Evolutionary conservation across 805 yeast genomes (phyloP), one percentile per base, ranked within the genome.

Genomic region (Cyberlindnera petersonii): DNA sequence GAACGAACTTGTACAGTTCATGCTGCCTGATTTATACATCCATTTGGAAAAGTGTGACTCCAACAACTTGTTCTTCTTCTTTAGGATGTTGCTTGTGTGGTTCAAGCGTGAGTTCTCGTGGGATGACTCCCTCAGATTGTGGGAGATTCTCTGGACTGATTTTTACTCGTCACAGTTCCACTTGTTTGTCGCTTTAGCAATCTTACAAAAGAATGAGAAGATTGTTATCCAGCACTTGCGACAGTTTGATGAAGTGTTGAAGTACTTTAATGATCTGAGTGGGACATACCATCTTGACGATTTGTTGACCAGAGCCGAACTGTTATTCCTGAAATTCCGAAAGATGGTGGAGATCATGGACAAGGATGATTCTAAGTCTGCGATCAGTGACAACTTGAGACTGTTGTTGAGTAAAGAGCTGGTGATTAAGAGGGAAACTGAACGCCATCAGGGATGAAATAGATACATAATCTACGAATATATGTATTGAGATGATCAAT

Each of bases 101-200:
- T 93, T 75, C 59, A 93, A 93, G 59, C 75, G 98, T 35, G 98
- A 93, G 55, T 82, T 93, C 47, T 74, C 72, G 20, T 85, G 91
- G 74, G 75, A 75, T 33, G 86, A 86, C 39, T 84, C 86, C 1
- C 64, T 84, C 55, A 67, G 74, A 21, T 68, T 91, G n/a, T 91
- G 98, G 98, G 98, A 91, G 56, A 79, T 84, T 4, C 66, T 93
- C 33, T 86, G 93, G 80, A 91, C 98, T 0, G 91, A 91, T 62
- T 82, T 66, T 53, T 79, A 86, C 54, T 75, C 91, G 0, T 79
- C 93, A 6, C 97, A 93, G 59, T 89, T 82, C 59, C 94, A 88
- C 50, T 63, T 93, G 26, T 88, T 93, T 55, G 72, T 93, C 52
- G 91, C 95, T 15, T 65, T 91, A 49, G 93, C 95, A 0, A 80